These are phyloP conservation scores for Phytophthora quininea DNA, from an alignment of 352 stramenopile genomes.

Conservation along the genomic window DNA sequence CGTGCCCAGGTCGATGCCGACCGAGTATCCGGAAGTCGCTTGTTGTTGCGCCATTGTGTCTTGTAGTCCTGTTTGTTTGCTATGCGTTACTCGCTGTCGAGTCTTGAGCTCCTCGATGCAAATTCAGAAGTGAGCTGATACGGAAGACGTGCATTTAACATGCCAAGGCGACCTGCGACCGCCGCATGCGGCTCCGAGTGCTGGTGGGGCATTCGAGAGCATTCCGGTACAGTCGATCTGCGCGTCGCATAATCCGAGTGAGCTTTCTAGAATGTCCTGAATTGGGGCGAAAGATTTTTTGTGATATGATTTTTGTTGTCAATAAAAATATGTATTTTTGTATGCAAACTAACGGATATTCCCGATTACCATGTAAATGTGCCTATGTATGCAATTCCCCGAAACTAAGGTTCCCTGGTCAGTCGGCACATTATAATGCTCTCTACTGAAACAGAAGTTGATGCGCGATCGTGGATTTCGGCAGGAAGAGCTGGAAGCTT, in stretches of 20 bases:
- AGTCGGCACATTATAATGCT: no score
- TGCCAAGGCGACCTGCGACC: not conserved
- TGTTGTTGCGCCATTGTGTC: slow-evolving; percentile 2
- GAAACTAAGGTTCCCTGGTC: no score
- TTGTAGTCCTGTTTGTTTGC: not conserved
- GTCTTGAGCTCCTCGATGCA: not conserved
- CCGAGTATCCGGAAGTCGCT: slow-evolving; percentile 13
- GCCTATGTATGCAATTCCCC: no score
- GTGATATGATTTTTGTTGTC: no score
- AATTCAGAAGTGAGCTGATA: slow-evolving; percentile 2
- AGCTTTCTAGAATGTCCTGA: no score
- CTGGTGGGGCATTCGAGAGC: not conserved
- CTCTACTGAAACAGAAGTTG: no score
- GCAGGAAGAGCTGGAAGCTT: no score
- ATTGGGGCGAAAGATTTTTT: no score
- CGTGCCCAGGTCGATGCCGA: slow-evolving; percentile 90
- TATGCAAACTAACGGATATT: no score
- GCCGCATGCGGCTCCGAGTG: not conserved
- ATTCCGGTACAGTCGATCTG: not conserved
- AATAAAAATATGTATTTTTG: no score
- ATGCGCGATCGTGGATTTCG: no score
- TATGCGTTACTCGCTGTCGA: not conserved
- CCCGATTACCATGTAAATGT: no score
- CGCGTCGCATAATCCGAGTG: not conserved
- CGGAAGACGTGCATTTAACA: not conserved